A percentile compares a stretch with the other conserved stretches of the same genome.
These are phyloP conservation scores for Hippophae tibetana DNA, from an alignment of 306 rosid species.

Conservation along the genomic window DNA sequence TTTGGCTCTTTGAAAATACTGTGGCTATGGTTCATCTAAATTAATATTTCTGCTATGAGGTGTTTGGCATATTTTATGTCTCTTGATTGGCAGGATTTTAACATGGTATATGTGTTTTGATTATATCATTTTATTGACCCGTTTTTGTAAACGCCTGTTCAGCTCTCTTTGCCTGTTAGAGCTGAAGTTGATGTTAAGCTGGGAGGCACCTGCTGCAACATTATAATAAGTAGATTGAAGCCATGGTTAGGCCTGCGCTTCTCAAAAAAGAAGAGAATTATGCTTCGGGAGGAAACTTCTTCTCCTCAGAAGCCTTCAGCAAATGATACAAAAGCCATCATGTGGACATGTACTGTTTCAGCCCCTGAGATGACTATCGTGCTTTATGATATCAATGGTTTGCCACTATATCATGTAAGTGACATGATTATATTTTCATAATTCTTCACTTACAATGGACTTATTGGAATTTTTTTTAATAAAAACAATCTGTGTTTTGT, in stretches of 20 bases:
- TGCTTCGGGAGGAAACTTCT: slow-evolving; percentile 54
- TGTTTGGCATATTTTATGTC: too few relatives aligned
- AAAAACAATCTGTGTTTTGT: background rate
- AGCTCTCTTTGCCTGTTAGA: slow-evolving; percentile 72
- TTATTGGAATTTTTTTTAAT: background rate
- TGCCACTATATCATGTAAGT: slow-evolving; percentile 87
- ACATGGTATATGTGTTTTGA: background rate
- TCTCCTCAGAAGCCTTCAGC: slow-evolving; percentile 43
- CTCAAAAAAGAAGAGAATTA: slow-evolving; percentile 65
- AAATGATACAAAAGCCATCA: slow-evolving; percentile 53
- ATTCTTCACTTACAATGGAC: background rate
- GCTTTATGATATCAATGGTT: slow-evolving; percentile 58
- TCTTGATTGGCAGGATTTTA: background rate
- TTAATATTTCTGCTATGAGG: too few relatives aligned
- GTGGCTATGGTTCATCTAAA: too few relatives aligned
- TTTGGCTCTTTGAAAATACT: too few relatives aligned
- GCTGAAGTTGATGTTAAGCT: slow-evolving; percentile 88
- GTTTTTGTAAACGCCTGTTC: slow-evolving; percentile 20
- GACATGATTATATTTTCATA: slow-evolving; percentile 4
- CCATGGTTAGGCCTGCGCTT: slow-evolving; percentile 67
- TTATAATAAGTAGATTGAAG: slow-evolving; percentile 71
- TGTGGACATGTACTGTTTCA: slow-evolving; percentile 95
- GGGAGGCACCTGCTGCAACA: slow-evolving; percentile 86
- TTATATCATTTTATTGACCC: slow-evolving; percentile 13
- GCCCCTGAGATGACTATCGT: slow-evolving; percentile 97